These are phyloP conservation scores for Dictyostelium firmibasis DNA, from an alignment of 78 protist species.

Conservation along the genomic window DNA sequence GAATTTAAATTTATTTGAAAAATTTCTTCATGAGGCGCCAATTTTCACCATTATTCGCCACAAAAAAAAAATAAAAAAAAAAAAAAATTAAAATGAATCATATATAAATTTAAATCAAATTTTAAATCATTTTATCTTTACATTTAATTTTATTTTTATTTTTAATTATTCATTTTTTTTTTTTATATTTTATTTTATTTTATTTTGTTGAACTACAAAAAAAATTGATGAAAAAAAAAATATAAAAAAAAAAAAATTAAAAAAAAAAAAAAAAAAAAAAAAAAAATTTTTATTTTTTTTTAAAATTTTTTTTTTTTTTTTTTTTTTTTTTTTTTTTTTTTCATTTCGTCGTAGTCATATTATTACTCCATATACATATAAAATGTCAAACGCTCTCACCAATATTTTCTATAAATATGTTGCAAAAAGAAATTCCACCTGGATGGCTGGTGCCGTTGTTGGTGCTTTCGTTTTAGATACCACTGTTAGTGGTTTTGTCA, in stretches of 20 bases:
- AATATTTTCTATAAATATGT: constrained; percentile 3
- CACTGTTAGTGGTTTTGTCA: constrained; percentile 40
- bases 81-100: not conserved
- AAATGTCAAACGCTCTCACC: not conserved
- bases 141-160: too few relatives aligned
- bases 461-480: constrained; percentile 54
- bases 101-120: too few relatives aligned
- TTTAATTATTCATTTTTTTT: too few relatives aligned
- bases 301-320: constrained; percentile 22
- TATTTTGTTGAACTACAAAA: not conserved
- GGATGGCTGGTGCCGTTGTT: constrained; percentile 33
- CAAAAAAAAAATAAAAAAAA: too few relatives aligned
- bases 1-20: too few relatives aligned
- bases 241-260: not conserved
- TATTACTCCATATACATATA: not conserved
- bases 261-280: not conserved
- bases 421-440: constrained; percentile 38
- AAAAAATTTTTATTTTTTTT: not conserved
- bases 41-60: too few relatives aligned
- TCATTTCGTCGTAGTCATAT: not conserved
- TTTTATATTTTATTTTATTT: not conserved
- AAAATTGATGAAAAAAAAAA: not conserved
- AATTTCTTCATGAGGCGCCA: too few relatives aligned
- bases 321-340: not conserved
- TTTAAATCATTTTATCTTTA: not conserved